Evolutionary conservation across 495 filamentous ascomycete species (phyloP), one percentile per base, ranked within the genome.

Genomic region (Penicillium alfredii): DNA sequence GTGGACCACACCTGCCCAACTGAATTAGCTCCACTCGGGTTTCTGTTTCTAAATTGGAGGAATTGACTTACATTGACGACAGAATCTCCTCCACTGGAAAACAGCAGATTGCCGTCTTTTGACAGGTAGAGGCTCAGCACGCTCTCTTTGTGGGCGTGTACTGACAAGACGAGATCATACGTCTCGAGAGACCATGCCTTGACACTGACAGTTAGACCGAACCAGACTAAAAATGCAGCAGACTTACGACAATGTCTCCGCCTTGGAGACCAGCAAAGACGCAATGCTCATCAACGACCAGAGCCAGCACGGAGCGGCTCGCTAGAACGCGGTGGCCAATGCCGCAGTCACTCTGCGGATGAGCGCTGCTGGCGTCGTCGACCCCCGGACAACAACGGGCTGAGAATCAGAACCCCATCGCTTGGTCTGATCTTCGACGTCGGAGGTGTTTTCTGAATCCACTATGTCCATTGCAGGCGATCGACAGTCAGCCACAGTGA

Each of bases 31-130:
- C n/a, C 19, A 8, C 6, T 13, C 16, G 14, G 12, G 10, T 8
- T 8, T 7, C 8, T 16, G n/a, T 3, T n/a, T 11, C 14, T 14
- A 4, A 5, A 23, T 14, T 10, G 21, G 24, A 15, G 17, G n/a
- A n/a, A n/a, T n/a, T n/a, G n/a, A 50, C 77, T 72, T 35, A 92
- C 86, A 58, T 92, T 94, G 36, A 97, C 79, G 41, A 95, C 84
- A 4, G 90, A 87, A 55, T 98, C 93, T 24, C 87, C 88, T 11
- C 86, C 93, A 53, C 82, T 89, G 20, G 93, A 97, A 57, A 98
- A 92, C 10, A 98, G 79, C 10, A 92, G 66, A 25, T 71, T 69
- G 24, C 74, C 60, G 56, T 92, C 85, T 22, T 78, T 67, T 6
- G 84, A 86, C 2, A 96, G 69, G 55, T 75, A 86, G 3, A 98